Percentiles rank a stretch among this genome's conserved stretches.
Conservation (phyloP, 2,329 filamentous ascomycete species). For the Pyricularia sp. region DNA sequence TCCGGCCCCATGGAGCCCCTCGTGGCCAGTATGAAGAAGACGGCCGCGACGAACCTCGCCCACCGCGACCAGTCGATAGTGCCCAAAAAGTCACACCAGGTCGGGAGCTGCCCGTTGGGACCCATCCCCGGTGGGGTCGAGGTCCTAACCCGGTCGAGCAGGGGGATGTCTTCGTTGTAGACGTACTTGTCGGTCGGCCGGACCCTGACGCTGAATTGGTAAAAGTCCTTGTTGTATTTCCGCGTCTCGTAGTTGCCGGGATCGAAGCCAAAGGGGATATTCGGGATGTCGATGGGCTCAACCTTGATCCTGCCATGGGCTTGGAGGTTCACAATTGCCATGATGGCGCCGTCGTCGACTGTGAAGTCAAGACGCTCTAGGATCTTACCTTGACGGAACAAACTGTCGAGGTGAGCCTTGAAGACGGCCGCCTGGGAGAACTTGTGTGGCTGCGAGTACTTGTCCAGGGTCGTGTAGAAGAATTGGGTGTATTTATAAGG, state of each 20-base stretch:
- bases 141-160: background rate
- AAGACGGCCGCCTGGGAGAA: conserved; percentile 44
- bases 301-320: conserved; percentile 43
- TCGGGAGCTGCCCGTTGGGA: conserved; percentile 40
- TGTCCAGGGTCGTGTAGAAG: conserved; percentile 42
- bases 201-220: conserved; percentile 50
- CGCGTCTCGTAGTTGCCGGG: conserved; percentile 60
- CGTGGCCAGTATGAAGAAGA: conserved; percentile 49
- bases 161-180: conserved; percentile 18
- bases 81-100: conserved; percentile 62
- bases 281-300: conserved; percentile 38
- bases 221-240: conserved; percentile 50
- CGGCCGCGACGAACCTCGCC: conserved; percentile 48
- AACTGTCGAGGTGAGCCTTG: conserved; percentile 45
- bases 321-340: conserved; percentile 55
- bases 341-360: conserved; percentile 48
- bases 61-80: conserved; percentile 45
- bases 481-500: conserved; percentile 50
- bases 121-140: conserved; percentile 12
- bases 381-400: conserved; percentile 30
- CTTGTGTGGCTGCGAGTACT: conserved; percentile 39
- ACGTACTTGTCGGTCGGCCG: conserved; percentile 45
- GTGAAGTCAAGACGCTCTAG: conserved; percentile 27
- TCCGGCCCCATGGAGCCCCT: conserved; percentile 42
- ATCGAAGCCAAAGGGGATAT: conserved; percentile 57